phyloP scores from a whole-genome alignment of 2,329 filamentous ascomycete species.

The Alternaria triticina region DNA sequence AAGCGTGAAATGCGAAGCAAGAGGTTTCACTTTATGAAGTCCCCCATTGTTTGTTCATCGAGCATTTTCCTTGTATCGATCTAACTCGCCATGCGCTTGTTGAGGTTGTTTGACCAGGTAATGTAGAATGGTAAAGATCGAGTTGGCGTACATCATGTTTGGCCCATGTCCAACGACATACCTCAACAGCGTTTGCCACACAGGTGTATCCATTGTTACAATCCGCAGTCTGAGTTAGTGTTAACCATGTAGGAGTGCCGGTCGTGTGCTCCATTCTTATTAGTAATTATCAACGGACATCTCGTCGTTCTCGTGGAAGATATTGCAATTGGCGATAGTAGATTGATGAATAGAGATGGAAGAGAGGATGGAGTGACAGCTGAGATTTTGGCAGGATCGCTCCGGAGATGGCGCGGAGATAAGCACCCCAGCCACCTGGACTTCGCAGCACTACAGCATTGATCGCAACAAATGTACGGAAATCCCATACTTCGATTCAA shows the following conservation, averaged over 20 bases:
- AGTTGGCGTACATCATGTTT: neutral
- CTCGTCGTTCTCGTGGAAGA: neutral
- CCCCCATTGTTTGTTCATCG: neutral
- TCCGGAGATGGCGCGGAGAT: neutral
- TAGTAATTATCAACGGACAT: neutral
- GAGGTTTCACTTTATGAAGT: neutral
- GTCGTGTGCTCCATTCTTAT: neutral
- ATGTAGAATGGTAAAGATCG: neutral
- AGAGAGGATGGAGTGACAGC: neutral
- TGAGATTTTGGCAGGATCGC: neutral
- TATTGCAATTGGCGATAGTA: neutral
- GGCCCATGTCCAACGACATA: neutral
- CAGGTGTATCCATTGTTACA: neutral
- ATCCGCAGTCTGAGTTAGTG: neutral
- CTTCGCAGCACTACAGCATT: neutral
- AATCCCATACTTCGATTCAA: neutral
- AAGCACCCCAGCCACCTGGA: neutral
- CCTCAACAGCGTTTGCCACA: neutral
- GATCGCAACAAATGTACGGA: neutral
- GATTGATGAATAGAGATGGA: neutral
- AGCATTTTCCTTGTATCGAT: neutral
- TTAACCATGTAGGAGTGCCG: neutral
- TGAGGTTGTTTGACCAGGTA: neutral
- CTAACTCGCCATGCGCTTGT: neutral
- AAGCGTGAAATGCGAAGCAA: neutral